Evolutionary conservation across 2,329 filamentous ascomycete species (phyloP), one percentile per base, ranked within the genome.

Genomic region (Emergomyces orientalis): DNA sequence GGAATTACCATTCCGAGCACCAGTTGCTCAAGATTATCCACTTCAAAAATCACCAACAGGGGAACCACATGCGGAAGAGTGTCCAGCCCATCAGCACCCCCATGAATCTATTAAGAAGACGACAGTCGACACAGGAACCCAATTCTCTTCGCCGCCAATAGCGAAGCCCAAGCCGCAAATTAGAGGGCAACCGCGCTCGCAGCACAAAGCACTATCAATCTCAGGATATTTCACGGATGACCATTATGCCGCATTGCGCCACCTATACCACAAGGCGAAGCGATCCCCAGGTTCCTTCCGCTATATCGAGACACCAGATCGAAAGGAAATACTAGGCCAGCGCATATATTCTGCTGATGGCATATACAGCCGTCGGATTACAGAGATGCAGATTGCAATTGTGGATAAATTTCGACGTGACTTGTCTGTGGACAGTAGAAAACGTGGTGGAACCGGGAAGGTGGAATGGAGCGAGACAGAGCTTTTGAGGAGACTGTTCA

Each of bases 381-480:
- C 76, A 6, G 73, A 78, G 66, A 70, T 72, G 13, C 76, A 78
- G 61, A 75, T 78, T 66, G 74, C 75, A 13, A 74, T 78, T 39
- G 70, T 77, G 41, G 74, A 78, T 65, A 71, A 71, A 59, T 78
- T 78, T 66, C 69, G 72, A 58, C 71, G 72, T 65, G 72, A 77
- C 49, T 67, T 78, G 59, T 68, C 72, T 56, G 68, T 70, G 37
- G 71, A 69, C 17, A 73, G 75, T 63, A 64, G 73, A 62, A 71
- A 69, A 61, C 71, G 71, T 56, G 76, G 75, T 54, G 74, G 74
- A 25, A 70, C 69, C 51, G 76, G 72, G 41, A 71, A 70, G 62
- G 67, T 76, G 66, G 76, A 74, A 60, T 80, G 78, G 78, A 75
- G 70, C 32, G 76, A 77, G 52, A 74, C 77, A 57, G 76, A 80